These are phyloP conservation scores for Alnus glutinosa DNA, from an alignment of 306 rosid genomes.

Conservation along the genomic window DNA sequence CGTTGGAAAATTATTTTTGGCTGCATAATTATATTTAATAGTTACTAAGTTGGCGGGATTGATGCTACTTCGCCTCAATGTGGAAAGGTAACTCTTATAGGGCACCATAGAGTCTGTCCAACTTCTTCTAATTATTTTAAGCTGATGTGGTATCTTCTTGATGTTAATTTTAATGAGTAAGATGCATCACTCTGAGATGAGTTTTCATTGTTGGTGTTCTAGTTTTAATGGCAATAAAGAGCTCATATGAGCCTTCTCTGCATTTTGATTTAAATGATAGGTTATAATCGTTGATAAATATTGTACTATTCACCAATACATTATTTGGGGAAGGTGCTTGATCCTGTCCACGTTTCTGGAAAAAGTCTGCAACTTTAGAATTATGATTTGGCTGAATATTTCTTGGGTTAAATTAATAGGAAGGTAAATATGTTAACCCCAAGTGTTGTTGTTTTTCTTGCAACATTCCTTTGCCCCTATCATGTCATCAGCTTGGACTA, in stretches of 20 bases:
- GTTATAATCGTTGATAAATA: background rate
- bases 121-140: background rate
- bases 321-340: background rate
- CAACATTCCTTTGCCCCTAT: background rate
- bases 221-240: constrained; percentile 1
- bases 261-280: background rate
- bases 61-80: background rate
- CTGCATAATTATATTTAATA: constrained; percentile 17
- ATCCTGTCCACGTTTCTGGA: background rate
- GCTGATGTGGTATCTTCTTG: background rate
- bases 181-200: background rate
- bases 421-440: background rate
- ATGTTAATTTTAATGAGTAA: background rate
- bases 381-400: background rate
- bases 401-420: background rate
- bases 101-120: background rate
- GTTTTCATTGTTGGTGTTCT: background rate
- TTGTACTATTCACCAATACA: background rate
- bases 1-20: background rate
- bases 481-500: background rate
- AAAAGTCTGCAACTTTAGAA: background rate
- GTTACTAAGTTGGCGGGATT: background rate
- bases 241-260: background rate
- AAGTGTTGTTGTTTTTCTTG: background rate
- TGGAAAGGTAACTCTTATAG: background rate